Evolutionary conservation across 345 rosid genomes (phyloP).

Genomic region (Syzygium grande): DNA sequence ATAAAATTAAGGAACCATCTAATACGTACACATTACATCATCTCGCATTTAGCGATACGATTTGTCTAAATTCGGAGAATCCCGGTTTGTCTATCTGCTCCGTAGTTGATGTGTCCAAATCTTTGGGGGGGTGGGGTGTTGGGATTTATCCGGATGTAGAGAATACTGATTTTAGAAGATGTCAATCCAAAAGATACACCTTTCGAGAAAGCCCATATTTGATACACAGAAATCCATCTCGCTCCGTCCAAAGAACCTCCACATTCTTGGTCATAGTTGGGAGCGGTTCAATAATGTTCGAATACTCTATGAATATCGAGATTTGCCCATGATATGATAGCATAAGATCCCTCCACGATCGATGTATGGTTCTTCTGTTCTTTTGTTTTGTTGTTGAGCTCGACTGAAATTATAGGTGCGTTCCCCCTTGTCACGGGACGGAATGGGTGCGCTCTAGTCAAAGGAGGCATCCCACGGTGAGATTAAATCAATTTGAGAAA

Average conservation of each 20-base stretch:
- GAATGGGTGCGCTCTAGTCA: background rate
- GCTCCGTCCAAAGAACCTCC: background rate
- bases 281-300: background rate
- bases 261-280: background rate
- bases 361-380: background rate
- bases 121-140: background rate
- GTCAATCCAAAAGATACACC: background rate
- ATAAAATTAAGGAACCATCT: no score
- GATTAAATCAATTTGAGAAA: background rate
- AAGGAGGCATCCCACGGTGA: background rate
- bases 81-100: background rate
- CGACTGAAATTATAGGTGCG: background rate
- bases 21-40: background rate
- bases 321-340: background rate
- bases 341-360: background rate
- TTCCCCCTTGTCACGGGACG: background rate
- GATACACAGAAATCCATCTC: background rate
- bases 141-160: no score
- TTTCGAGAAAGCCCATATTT: background rate
- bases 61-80: background rate
- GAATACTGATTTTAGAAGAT: background rate
- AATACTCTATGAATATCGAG: background rate
- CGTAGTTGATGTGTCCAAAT: background rate
- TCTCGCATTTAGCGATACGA: background rate
- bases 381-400: background rate